Base-by-base conservation (phyloP, 2,329 filamentous ascomycete species). In the Penicillium sclerotiorum region DNA sequence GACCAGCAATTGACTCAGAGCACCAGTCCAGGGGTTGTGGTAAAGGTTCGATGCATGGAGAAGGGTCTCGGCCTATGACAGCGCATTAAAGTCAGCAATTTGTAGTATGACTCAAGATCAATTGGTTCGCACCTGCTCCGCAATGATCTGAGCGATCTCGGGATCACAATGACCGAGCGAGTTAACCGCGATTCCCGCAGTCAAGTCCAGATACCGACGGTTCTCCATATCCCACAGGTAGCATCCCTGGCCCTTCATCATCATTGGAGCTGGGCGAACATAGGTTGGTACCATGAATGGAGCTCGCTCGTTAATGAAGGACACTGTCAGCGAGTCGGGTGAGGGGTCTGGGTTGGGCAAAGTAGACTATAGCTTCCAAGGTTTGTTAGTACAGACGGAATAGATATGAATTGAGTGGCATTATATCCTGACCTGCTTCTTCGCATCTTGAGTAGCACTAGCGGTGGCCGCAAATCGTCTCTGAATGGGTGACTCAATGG, bases 241-340 rank as follows among this genome's bases (percentile, higher is more conserved):
- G 53, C 87, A 91, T 2, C 94, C 94, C 67, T 90, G 78, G 56
- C 92, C 94, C 69, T 86, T 89, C 50, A 91, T 85, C 71, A 99
- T 96, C 66, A 97, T 89, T 2, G 91, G 90, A 37, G 88, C 81
- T 41, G 94, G 93, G 21, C 94, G 89, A 45, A 90, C 85, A 73
- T 99, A 99, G 45, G 94, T 99, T 2, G 91, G 87, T 22, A 99
- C 89, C 93, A 99, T 97, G 74, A 86, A 97, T 3, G 89, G 88
- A 25, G 86, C 81, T 63, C 91, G 85, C 53, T 89, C 83, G 59
- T 84, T 80, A 57, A 96, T 83, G 52, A 96, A 81, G 23, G 85
- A 80, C 27, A 85, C 82, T 57, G 89, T 95, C 61, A 84, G 77
- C 1, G 90, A 94, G 71, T 90, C 87, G 40, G 82, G 63, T 12